Conservation (phyloP, 345 rosid genomes). For the Salix caprea region DNA sequence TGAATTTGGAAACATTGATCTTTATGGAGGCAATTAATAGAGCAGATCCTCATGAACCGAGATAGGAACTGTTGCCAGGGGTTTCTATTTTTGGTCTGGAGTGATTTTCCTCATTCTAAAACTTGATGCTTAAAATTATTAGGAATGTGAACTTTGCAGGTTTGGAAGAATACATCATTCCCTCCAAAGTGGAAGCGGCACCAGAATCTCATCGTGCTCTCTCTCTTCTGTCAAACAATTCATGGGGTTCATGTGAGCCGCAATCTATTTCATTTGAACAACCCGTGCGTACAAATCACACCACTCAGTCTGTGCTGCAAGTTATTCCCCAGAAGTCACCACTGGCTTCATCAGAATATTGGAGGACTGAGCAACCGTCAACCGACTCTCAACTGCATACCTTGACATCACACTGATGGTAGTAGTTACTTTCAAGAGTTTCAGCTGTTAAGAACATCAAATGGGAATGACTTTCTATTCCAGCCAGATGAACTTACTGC, state of each 20-base stretch:
- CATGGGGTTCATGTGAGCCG: constrained; percentile 51
- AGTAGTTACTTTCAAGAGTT: constrained; percentile 41
- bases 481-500: constrained; percentile 40
- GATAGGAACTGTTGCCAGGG: background rate
- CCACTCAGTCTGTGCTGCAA: constrained; percentile 29
- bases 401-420: constrained; percentile 21
- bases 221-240: constrained; percentile 99
- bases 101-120: background rate
- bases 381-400: constrained; percentile 27
- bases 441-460: constrained; percentile 34
- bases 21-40: background rate
- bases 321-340: constrained; percentile 28
- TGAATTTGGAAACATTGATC: background rate
- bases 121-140: background rate
- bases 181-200: constrained; percentile 48
- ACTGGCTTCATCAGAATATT: constrained; percentile 31
- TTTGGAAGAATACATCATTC: constrained; percentile 48
- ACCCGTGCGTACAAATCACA: constrained; percentile 22
- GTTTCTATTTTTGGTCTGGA: background rate
- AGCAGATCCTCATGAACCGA: background rate
- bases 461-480: constrained; percentile 40
- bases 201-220: constrained; percentile 90
- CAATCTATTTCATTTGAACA: constrained; percentile 41
- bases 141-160: constrained; percentile 30
- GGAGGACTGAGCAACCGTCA: constrained; percentile 36